phyloP scores from a whole-genome alignment of 2,329 filamentous ascomycete species.

The Cylindrodendrum hubeiense region DNA sequence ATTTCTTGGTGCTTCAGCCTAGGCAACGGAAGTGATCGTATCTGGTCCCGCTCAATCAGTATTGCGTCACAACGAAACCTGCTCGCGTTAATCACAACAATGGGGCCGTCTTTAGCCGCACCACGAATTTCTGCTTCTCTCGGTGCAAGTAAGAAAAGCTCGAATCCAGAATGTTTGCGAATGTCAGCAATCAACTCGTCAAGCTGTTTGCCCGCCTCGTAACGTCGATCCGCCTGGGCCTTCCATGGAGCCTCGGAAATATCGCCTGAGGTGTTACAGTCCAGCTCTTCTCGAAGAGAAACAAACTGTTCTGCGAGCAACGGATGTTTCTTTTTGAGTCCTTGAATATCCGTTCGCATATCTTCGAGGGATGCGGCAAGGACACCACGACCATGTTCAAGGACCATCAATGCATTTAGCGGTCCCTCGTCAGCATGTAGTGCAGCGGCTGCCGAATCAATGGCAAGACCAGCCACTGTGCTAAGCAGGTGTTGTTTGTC shows the following conservation, averaged over 20 bases:
- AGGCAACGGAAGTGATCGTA: not conserved
- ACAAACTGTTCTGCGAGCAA: not conserved
- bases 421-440: not conserved
- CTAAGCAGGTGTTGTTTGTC: slow-evolving; percentile 9
- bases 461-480: not conserved
- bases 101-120: not conserved
- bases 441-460: slow-evolving; percentile 11
- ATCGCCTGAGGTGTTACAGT: not conserved
- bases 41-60: not conserved
- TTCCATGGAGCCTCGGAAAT: not conserved
- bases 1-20: not conserved
- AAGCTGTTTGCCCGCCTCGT: not conserved
- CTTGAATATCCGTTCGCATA: not conserved
- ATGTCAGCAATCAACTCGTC: not conserved
- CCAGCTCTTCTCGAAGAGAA: not conserved
- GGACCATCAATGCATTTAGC: not conserved
- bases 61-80: not conserved
- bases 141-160: not conserved
- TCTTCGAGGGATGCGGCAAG: slow-evolving; percentile 10
- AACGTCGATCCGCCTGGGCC: not conserved
- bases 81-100: not conserved
- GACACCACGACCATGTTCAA: slow-evolving; percentile 18
- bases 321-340: not conserved
- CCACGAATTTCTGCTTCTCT: not conserved
- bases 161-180: not conserved